Evolutionary conservation across 768 basidiomycete species (phyloP).

Genomic region (Glaciozyma antarctica): DNA sequence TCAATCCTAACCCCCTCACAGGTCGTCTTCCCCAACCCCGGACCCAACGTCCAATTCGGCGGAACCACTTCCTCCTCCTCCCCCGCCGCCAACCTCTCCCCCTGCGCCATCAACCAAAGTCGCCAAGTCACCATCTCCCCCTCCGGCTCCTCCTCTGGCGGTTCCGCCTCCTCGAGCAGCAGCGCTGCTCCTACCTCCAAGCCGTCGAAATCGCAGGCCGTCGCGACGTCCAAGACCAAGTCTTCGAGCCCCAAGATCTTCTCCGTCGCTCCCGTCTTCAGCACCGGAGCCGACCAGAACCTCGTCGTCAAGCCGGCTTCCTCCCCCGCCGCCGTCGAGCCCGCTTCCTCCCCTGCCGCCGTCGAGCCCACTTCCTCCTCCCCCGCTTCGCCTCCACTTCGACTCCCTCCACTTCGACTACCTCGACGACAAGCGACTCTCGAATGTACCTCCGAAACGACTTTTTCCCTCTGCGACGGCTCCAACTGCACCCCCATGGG

Average conservation of each 20-base stretch:
- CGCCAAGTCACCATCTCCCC: conserved; percentile 19
- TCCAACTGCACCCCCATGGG: conserved; percentile 21
- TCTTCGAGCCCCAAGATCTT: not conserved
- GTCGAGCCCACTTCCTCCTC: not conserved
- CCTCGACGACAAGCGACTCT: not conserved
- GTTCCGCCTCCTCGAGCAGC: not conserved
- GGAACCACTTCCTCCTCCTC: not conserved
- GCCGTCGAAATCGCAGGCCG: no score
- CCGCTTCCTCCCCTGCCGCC: not conserved
- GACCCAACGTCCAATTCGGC: conserved; percentile 10
- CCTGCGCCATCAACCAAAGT: conserved; percentile 13
- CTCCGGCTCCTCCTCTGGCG: not conserved
- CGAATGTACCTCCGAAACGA: not conserved
- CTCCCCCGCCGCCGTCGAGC: not conserved
- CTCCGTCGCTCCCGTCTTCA: not conserved
- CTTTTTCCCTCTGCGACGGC: conserved; percentile 11
- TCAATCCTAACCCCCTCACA: not conserved
- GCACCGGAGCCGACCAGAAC: not conserved
- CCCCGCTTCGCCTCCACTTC: not conserved
- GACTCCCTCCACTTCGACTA: not conserved
- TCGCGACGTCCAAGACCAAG: not conserved
- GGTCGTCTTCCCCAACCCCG: conserved; percentile 28
- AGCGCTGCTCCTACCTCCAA: not conserved
- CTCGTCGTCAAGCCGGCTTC: not conserved
- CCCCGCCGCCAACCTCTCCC: not conserved